These are phyloP conservation scores for Corchorus olitorius DNA, from an alignment of 345 rosid genomes.

Conservation along the genomic window DNA sequence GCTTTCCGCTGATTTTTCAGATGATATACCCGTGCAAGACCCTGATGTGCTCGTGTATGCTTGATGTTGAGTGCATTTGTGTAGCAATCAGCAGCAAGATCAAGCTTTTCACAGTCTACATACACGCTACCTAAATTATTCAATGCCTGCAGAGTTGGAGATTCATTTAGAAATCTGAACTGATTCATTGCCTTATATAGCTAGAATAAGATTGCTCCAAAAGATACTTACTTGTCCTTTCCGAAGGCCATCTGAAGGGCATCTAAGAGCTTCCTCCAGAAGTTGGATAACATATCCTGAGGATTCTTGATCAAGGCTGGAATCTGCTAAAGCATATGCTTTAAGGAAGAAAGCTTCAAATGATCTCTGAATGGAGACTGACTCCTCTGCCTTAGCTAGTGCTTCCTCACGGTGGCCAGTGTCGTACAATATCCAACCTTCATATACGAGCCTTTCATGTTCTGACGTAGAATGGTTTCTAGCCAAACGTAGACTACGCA, in stretches of 20 bases:
- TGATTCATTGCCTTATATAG: background rate
- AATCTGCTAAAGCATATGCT: conserved; percentile 86
- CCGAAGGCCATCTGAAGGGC: conserved; percentile 98
- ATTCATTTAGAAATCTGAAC: conserved; percentile 3
- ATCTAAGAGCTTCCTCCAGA: conserved; percentile 87
- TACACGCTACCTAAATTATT: conserved; percentile 87
- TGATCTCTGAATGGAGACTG: conserved; percentile 83
- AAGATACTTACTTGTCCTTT: conserved; percentile 83
- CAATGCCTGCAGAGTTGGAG: conserved; percentile 63
- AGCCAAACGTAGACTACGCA: conserved; percentile 85
- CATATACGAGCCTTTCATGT: conserved; percentile 90
- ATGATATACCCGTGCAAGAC: conserved; percentile 88
- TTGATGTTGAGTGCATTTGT: conserved; percentile 87
- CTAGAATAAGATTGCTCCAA: conserved; percentile 1
- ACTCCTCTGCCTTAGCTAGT: conserved; percentile 86
- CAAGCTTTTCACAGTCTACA: conserved; percentile 88
- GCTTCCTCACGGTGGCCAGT: conserved; percentile 97
- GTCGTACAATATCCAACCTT: conserved; percentile 95
- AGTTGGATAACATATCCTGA: conserved; percentile 71
- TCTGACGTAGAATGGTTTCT: conserved; percentile 79
- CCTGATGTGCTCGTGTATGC: conserved; percentile 98
- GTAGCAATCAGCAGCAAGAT: conserved; percentile 87
- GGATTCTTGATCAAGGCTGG: conserved; percentile 65
- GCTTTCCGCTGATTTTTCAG: conserved; percentile 79
- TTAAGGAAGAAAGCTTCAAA: conserved; percentile 98